Conservation (phyloP, 1,284 basidiomycete genomes). For the Marasmius fiardii region DNA sequence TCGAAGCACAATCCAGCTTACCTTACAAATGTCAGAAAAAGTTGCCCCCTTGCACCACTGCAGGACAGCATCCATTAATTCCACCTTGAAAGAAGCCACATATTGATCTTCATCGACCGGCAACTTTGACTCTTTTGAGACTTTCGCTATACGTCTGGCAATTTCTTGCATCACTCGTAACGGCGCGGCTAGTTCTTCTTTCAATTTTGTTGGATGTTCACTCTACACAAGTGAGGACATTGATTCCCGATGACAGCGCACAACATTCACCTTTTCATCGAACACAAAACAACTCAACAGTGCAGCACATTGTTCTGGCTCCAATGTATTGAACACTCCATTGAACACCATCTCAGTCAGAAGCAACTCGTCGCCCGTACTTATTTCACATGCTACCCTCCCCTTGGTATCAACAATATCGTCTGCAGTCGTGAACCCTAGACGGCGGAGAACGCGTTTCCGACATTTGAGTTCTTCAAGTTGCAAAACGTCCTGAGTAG, state of each 20-base stretch:
- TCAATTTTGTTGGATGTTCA: constrained; percentile 82
- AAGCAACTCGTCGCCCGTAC: constrained; percentile 93
- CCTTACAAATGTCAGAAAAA: constrained; percentile 96
- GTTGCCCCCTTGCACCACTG: constrained; percentile 98
- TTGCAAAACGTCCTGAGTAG: constrained; percentile 91
- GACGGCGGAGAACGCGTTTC: constrained; percentile 89
- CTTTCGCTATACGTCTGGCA: constrained; percentile 92
- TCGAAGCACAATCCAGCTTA: constrained; percentile 27
- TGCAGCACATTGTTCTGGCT: constrained; percentile 91
- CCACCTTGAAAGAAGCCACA: constrained; percentile 94
- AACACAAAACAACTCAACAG: constrained; percentile 97
- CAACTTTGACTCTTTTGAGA: constrained; percentile 91
- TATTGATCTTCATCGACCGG: constrained; percentile 92
- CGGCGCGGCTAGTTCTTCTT: constrained; percentile 91
- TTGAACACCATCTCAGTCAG: constrained; percentile 98
- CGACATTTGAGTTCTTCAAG: constrained; percentile 96
- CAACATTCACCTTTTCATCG: constrained; percentile 79
- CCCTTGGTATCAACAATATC: constrained; percentile 99
- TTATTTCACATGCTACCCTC: constrained; percentile 97
- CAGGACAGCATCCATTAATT: constrained; percentile 96
- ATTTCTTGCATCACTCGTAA: constrained; percentile 94
- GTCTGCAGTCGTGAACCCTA: constrained; percentile 86
- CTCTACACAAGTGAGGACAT: constrained; percentile 49
- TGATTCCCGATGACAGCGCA: neutral
- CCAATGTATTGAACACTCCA: constrained; percentile 88